Evolutionary conservation across 805 yeast species (phyloP).

Genomic region (Tetrapisispora nanseiensis): DNA sequence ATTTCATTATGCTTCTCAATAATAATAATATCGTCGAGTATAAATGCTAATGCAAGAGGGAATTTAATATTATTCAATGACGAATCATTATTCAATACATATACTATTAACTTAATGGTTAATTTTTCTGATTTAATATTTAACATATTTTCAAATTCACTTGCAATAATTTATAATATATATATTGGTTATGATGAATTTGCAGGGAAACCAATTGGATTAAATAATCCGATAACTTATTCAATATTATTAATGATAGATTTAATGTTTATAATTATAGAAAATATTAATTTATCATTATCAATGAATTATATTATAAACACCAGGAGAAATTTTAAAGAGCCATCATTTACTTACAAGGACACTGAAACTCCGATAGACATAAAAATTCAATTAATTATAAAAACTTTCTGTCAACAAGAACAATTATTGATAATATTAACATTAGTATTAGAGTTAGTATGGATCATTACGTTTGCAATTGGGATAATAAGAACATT

Average conservation of each 20-base stretch:
- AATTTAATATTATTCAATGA: neutral
- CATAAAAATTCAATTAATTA: slow-evolving; percentile 6
- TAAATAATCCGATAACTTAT: slow-evolving; percentile 76
- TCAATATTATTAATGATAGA: slow-evolving; percentile 75
- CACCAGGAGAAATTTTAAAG: no score
- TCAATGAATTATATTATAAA: slow-evolving; percentile 28
- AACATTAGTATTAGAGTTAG: slow-evolving; percentile 58
- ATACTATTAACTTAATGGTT: neutral
- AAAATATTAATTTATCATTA: slow-evolving; percentile 77
- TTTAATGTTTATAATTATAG: slow-evolving; percentile 75
- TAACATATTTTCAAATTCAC: neutral
- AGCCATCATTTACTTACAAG: no score
- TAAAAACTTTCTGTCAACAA: slow-evolving; percentile 53
- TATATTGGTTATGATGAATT: slow-evolving; percentile 79
- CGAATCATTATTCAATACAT: neutral
- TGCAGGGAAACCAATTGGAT: slow-evolving; percentile 77
- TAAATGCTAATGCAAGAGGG: neutral
- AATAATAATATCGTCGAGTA: neutral
- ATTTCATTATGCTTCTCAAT: neutral
- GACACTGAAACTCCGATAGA: neutral
- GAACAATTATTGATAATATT: slow-evolving; percentile 74
- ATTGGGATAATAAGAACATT: slow-evolving; percentile 77
- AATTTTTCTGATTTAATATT: neutral
- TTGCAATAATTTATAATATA: slow-evolving; percentile 2
- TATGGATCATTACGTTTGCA: slow-evolving; percentile 81